phyloP scores from a whole-genome alignment of 2,329 filamentous ascomycete species.

The Lecanosticta acicola region DNA sequence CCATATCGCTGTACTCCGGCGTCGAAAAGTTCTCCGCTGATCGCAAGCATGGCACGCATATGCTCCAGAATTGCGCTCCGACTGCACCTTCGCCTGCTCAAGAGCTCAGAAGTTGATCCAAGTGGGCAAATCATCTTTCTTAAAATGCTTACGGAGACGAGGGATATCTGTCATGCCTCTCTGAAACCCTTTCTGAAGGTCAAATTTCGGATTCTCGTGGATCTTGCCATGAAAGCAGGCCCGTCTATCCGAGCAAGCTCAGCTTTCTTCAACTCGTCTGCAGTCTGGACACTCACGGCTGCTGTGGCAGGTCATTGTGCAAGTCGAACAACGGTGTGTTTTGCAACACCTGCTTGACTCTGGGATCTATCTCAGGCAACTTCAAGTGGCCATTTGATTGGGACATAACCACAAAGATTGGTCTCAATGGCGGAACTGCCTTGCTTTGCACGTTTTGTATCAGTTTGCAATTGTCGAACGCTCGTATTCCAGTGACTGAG shows the following conservation, averaged over 20 bases:
- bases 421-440: too few species aligned
- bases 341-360: neutral
- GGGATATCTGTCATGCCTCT: conserved; percentile 28
- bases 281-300: neutral
- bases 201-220: conserved; percentile 32
- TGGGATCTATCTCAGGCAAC: neutral
- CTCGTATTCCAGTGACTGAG: too few species aligned
- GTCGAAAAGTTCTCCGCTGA: conserved; percentile 26
- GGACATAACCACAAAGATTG: neutral
- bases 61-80: conserved; percentile 27
- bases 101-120: neutral
- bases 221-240: conserved; percentile 30
- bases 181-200: conserved; percentile 31
- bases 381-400: neutral
- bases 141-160: conserved; percentile 6
- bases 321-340: conserved; percentile 3
- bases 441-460: too few species aligned
- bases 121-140: too few species aligned
- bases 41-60: conserved; percentile 18
- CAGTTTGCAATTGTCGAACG: too few species aligned
- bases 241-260: neutral
- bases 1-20: conserved; percentile 24
- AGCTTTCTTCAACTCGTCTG: neutral
- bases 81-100: conserved; percentile 18
- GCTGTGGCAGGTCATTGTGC: conserved; percentile 3